Base-by-base conservation (phyloP, 257 asterid species). In the Primulina eburnea region DNA sequence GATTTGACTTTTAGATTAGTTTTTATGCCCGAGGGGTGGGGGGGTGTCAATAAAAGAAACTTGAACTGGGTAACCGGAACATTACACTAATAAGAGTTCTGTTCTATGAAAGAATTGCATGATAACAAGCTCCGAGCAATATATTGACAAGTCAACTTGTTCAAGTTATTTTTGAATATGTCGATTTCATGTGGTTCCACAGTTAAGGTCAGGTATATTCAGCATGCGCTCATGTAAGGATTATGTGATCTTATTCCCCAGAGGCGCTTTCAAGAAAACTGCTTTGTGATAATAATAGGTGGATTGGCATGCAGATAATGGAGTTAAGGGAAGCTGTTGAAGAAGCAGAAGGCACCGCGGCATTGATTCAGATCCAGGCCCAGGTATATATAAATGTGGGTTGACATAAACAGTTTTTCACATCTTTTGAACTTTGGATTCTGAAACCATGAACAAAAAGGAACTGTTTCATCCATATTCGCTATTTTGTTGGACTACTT, bases 321-420 rank as follows among this genome's bases (percentile, higher is more conserved):
- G 97, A 92, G 74, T 77, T 92, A 28, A 87, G 98, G 82, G 98
- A 21, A 21, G 80, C 89, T 35, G 90, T 92, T 61, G 97, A 90
- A n/a, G 98, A 88, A 76, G 93, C 98, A 12, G 78, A 70, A 55
- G 92, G 84, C 40, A 50, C 78, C 29, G 75, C 75, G 68, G 80
- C 89, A 57, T 76, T 92, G 38, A 84, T 81, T 71, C 79, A 82
- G 76, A 89, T 93, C 74, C 92, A 89, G 76, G 84, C 75, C 55
- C 84, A 89, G 96, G 96, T 90, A 78, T 14, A 0, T 43, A 43
- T 35, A 73, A 21, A 32, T 37, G 16, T n/a, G 68, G 38, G 68
- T 17, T 63, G 65, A 38, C 47, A 40, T 65, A 55, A 69, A 10
- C 30, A 16, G 17, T 29, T 65, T 52, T 26, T 26, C 32, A 2